Evolutionary conservation across 345 rosid genomes (phyloP), one percentile per base, ranked within the genome.

Genomic region (Nephelium lappaceum): DNA sequence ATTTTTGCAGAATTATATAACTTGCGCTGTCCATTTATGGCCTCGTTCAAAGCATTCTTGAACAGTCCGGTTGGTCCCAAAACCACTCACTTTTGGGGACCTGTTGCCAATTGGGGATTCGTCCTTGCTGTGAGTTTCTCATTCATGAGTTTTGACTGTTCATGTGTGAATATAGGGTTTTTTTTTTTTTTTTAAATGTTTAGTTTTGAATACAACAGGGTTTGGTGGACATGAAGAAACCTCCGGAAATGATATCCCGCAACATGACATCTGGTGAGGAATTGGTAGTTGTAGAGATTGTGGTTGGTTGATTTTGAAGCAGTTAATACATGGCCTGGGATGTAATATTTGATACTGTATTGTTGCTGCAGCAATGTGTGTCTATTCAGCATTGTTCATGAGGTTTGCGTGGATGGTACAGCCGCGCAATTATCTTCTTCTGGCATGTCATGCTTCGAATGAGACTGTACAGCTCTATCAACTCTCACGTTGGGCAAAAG

Each of bases 381-480:
- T 91, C 31, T 93, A 90, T 83, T 93, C 97, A 23, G 91, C 85
- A 74, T 79, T 93, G 81, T 90, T 90, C 89, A 93, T 93, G 97
- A 93, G 97, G 81, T 93, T 93, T 85, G 93, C 97, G 1, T 93
- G 97, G 97, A 93, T 91, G 95, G 97, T 93, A 41, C 93, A 86
- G 80, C 97, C 97, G 1, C 95, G 95, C 49, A 93, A 90, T 88
- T 91, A 91, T 82, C 84, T 89, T 47, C 94, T 93, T 80, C 89
- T 95, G 72, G 95, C 93, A 70, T 96, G 98, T 69, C 99, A 93
- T 89, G 98, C 88, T 78, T 96, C 99, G 27, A 96, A 93, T 68
- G 99, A 96, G 89, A 89, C 91, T 45, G 98, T 96, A 77, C 99
- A 96, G 83, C 97, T 94, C 79, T 96, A 93, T 85, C 93, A 94